phyloP scores from a whole-genome alignment of 345 rosid species.

The Kandelia obovata region DNA sequence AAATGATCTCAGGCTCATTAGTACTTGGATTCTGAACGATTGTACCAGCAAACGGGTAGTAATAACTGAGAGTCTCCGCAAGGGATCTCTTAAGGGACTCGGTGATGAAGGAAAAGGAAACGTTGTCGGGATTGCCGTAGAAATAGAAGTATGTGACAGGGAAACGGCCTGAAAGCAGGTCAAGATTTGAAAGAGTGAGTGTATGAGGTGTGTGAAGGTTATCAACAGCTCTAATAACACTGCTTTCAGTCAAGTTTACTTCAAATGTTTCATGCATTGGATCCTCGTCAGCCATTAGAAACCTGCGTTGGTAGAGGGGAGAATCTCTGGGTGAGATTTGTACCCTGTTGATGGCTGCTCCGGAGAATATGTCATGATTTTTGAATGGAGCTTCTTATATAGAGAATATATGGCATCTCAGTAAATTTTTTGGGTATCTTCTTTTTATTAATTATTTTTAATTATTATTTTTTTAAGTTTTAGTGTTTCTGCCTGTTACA shows the following conservation, averaged over 20 bases:
- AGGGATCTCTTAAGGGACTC: constrained; percentile 52
- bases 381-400: background rate
- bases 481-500: too few relatives aligned
- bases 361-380: too few relatives aligned
- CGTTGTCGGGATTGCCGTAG: constrained; percentile 35
- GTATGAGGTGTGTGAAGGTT: constrained; percentile 22
- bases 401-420: background rate
- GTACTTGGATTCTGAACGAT: constrained; percentile 45
- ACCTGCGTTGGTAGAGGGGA: background rate
- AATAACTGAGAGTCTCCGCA: constrained; percentile 44
- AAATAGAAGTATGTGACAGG: constrained; percentile 80
- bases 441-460: too few relatives aligned
- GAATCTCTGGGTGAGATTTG: background rate
- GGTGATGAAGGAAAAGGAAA: constrained; percentile 28
- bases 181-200: constrained; percentile 70
- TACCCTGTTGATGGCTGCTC: background rate
- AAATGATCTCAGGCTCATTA: constrained; percentile 56
- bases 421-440: background rate
- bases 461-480: too few relatives aligned
- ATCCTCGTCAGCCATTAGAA: constrained; percentile 23
- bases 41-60: constrained; percentile 73
- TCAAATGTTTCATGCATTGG: constrained; percentile 23
- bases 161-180: constrained; percentile 84
- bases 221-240: constrained; percentile 45
- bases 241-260: constrained; percentile 39